Conservation (phyloP, 495 filamentous ascomycete genomes). For the Physcia stellaris region DNA sequence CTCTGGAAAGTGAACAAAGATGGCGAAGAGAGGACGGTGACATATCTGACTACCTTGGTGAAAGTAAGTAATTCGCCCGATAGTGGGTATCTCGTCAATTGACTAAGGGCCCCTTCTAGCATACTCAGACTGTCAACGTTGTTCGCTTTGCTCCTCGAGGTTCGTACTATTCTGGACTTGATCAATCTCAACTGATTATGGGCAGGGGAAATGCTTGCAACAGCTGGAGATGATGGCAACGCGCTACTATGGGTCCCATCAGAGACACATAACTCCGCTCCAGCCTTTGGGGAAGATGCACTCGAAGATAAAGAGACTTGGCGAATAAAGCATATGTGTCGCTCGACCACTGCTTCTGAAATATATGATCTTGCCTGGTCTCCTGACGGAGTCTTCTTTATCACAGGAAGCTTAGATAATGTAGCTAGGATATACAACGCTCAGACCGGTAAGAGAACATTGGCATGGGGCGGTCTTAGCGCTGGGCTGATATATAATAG, state of each 20-base stretch:
- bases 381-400: conserved; percentile 89
- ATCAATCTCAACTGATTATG: background rate
- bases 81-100: background rate
- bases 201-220: conserved; percentile 83
- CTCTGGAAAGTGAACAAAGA: conserved; percentile 80
- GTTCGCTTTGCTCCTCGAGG: conserved; percentile 90
- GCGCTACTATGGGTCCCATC: conserved; percentile 89
- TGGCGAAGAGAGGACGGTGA: conserved; percentile 76
- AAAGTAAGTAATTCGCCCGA: conserved; percentile 29
- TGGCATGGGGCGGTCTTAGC: background rate
- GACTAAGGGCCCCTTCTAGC: conserved; percentile 19
- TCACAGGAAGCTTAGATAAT: conserved; percentile 99
- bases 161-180: conserved; percentile 20
- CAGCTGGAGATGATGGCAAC: conserved; percentile 93
- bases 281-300: conserved; percentile 66
- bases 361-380: conserved; percentile 99
- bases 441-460: conserved; percentile 54
- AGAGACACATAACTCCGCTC: conserved; percentile 48
- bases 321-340: conserved; percentile 94
- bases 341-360: conserved; percentile 72
- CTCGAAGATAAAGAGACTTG: conserved; percentile 93
- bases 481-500: conserved; percentile 29
- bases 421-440: conserved; percentile 95
- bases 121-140: conserved; percentile 96
- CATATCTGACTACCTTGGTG: conserved; percentile 77